Conservation (phyloP, 345 rosid species). For the Cardiospermum halicacabum region DNA sequence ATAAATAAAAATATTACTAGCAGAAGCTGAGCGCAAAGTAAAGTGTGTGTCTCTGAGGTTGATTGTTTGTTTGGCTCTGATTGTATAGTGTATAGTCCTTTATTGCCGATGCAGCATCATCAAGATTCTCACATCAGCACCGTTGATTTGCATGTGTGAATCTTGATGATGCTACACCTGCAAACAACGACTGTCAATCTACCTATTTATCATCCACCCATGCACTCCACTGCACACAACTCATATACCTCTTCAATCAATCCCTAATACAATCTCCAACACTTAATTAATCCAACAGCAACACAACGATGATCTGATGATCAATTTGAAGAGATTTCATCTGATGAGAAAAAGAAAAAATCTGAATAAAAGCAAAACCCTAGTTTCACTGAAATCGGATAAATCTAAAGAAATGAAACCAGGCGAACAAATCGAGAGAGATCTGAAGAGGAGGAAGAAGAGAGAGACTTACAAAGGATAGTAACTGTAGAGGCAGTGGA, state of each 20-base stretch:
- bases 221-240: too few species aligned
- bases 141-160: slow-evolving; percentile 76
- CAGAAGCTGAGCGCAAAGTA: not conserved
- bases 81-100: slow-evolving; percentile 36
- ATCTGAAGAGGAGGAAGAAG: not conserved
- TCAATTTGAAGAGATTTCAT: too few species aligned
- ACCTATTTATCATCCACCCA: slow-evolving; percentile 26
- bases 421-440: too few species aligned
- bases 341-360: not conserved
- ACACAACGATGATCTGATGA: too few species aligned
- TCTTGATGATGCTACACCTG: slow-evolving; percentile 93
- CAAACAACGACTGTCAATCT: slow-evolving; percentile 59
- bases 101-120: slow-evolving; percentile 99
- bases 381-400: not conserved
- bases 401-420: not conserved
- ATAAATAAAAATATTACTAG: too few species aligned
- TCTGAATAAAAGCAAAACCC: slow-evolving; percentile 7
- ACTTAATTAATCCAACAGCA: too few species aligned
- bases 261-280: too few species aligned
- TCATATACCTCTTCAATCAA: too few species aligned
- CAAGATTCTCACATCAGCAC: slow-evolving; percentile 83
- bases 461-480: not conserved
- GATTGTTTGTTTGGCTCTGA: not conserved
- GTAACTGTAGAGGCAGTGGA: slow-evolving; percentile 3
- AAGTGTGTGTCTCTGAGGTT: not conserved